Conservation (phyloP, 768 basidiomycete species). For the Boletus coccyginus region DNA sequence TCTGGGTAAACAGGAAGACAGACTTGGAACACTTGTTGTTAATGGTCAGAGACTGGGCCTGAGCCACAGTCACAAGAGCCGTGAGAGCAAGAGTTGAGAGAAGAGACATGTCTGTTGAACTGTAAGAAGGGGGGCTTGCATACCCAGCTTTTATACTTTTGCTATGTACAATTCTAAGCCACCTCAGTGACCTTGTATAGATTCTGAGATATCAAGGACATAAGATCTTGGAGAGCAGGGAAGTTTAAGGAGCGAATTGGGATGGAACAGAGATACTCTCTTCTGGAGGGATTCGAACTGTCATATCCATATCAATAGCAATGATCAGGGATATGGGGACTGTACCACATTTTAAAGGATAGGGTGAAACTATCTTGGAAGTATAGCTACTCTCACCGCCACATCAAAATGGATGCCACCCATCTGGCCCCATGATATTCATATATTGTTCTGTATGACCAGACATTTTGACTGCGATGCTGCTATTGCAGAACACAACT, state of each 20-base stretch:
- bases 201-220: neutral
- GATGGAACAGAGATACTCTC: neutral
- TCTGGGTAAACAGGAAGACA: slow-evolving; percentile 32
- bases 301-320: neutral
- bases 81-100: slow-evolving; percentile 19
- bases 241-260: neutral
- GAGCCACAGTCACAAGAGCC: slow-evolving; percentile 16
- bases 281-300: neutral
- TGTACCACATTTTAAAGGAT: neutral
- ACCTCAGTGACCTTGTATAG: neutral
- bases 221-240: neutral
- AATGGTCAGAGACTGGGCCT: slow-evolving; percentile 31
- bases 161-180: neutral
- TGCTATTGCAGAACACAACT: neutral
- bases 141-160: slow-evolving; percentile 14
- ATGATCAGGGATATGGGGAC: neutral
- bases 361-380: neutral
- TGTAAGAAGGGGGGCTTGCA: neutral
- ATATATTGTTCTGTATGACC: too few species aligned
- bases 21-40: slow-evolving; percentile 24
- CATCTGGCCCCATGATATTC: neutral
- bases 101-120: slow-evolving; percentile 18
- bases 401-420: neutral
- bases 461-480: neutral
- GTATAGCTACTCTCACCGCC: neutral